A percentile compares a stretch with the other conserved stretches of the same genome.
These are phyloP conservation scores for Talaromyces islandicus DNA, from an alignment of 2,329 filamentous ascomycete species.

Conservation along the genomic window DNA sequence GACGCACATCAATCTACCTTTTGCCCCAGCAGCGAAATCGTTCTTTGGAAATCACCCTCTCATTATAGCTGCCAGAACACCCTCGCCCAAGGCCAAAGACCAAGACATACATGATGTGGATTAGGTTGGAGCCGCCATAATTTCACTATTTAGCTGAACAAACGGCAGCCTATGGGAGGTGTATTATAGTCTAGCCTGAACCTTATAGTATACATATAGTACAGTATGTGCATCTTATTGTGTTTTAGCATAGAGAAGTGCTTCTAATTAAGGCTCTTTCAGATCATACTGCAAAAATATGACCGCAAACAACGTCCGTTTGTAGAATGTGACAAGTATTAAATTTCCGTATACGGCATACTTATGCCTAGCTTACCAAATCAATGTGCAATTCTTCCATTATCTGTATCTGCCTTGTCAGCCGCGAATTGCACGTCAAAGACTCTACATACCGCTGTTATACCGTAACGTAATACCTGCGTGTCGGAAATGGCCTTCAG, in stretches of 20 bases:
- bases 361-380: background rate
- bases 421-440: no score
- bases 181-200: background rate
- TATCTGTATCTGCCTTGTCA: no score
- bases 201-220: background rate
- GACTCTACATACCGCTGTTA: no score
- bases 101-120: constrained; percentile 1
- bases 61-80: constrained; percentile 1
- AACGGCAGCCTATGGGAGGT: background rate
- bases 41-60: constrained; percentile 1
- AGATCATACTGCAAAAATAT: background rate
- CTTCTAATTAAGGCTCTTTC: background rate
- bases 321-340: background rate
- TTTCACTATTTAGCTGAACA: background rate
- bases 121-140: background rate
- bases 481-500: constrained; percentile 22
- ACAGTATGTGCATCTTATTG: background rate
- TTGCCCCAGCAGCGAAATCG: background rate
- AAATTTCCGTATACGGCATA: background rate
- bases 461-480: constrained; percentile 9
- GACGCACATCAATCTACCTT: constrained; percentile 1
- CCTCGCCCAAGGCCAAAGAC: background rate
- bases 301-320: background rate
- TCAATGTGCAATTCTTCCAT: background rate
- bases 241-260: background rate